Percentiles rank a stretch among this genome's conserved stretches.
These are phyloP conservation scores for Crepidotus variabilis DNA, from an alignment of 768 basidiomycete genomes.

Conservation along the genomic window DNA sequence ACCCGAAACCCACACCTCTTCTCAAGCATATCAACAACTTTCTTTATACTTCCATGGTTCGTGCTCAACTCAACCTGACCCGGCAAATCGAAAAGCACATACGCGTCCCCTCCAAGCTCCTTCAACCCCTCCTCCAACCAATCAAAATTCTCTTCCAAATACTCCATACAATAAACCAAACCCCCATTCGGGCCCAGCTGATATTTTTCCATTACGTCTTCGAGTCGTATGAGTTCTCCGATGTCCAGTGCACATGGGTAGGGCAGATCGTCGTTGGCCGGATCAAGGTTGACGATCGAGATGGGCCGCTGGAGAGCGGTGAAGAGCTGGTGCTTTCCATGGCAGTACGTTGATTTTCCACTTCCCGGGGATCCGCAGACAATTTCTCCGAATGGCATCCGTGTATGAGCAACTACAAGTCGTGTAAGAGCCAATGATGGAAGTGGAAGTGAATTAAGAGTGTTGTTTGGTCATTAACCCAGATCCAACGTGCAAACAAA, in stretches of 20 bases:
- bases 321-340: constrained; percentile 86
- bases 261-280: constrained; percentile 84
- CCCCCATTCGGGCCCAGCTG: constrained; percentile 93
- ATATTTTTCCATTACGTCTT: constrained; percentile 81
- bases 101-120: constrained; percentile 68
- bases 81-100: constrained; percentile 92
- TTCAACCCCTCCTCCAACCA: constrained; percentile 71
- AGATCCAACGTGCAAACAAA: too few relatives aligned
- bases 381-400: constrained; percentile 85
- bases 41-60: constrained; percentile 87
- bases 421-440: too few relatives aligned
- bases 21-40: constrained; percentile 62
- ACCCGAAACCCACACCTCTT: constrained; percentile 82
- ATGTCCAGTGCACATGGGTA: constrained; percentile 92
- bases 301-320: constrained; percentile 84
- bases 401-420: neutral
- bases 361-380: constrained; percentile 85
- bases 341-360: constrained; percentile 87
- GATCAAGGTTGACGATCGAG: constrained; percentile 92
- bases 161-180: constrained; percentile 96
- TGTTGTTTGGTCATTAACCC: too few relatives aligned
- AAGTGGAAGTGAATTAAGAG: too few relatives aligned
- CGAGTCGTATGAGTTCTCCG: constrained; percentile 77
- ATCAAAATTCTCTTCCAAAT: constrained; percentile 92
- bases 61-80: constrained; percentile 98